Conservation (phyloP, 805 yeast species). For the Torulaspora quercuum region DNA sequence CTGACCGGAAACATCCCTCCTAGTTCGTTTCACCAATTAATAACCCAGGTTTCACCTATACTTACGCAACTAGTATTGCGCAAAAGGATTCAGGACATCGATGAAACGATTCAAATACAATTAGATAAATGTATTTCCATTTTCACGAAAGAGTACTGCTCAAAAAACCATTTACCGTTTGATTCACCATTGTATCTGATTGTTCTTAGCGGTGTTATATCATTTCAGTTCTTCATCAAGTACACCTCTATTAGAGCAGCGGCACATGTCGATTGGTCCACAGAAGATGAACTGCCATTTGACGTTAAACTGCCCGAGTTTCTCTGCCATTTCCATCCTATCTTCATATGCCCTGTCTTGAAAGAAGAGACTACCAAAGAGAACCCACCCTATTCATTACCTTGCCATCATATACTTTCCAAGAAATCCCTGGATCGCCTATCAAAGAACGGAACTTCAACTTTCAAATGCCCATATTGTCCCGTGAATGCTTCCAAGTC, state of each 20-base stretch:
- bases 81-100: constrained; percentile 19
- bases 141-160: constrained; percentile 50
- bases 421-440: constrained; percentile 50
- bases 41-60: constrained; percentile 44
- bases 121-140: constrained; percentile 28
- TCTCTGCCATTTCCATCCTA: constrained; percentile 54
- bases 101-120: constrained; percentile 25
- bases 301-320: constrained; percentile 53
- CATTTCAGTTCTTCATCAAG: constrained; percentile 53
- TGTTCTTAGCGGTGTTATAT: constrained; percentile 49
- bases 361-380: constrained; percentile 60
- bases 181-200: constrained; percentile 53
- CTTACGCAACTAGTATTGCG: constrained; percentile 37
- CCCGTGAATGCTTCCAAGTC: constrained; percentile 47
- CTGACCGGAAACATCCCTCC: constrained; percentile 36
- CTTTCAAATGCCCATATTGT: constrained; percentile 72
- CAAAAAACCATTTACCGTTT: constrained; percentile 45
- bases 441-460: constrained; percentile 40
- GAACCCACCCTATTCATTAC: constrained; percentile 61
- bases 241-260: constrained; percentile 38
- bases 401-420: constrained; percentile 63
- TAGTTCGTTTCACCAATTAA: constrained; percentile 35
- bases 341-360: constrained; percentile 68
- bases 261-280: constrained; percentile 48
- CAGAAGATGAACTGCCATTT: constrained; percentile 58